These are phyloP conservation scores for Arthrobotrys conoides DNA, from an alignment of 2,329 filamentous ascomycete genomes.

Conservation along the genomic window DNA sequence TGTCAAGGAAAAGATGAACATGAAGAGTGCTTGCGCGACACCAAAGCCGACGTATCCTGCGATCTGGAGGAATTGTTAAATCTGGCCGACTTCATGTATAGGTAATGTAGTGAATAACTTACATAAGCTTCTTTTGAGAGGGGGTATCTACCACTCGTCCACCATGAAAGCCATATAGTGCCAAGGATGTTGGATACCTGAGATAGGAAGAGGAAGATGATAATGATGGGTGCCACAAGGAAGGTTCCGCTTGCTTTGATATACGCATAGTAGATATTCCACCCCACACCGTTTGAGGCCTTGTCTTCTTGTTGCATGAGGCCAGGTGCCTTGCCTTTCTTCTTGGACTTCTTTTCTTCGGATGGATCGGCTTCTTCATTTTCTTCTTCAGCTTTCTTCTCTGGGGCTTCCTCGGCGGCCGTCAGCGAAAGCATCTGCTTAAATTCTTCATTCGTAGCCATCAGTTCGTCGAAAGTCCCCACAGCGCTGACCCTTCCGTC, in stretches of 20 bases:
- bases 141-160: constrained; percentile 70
- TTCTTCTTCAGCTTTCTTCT: constrained; percentile 78
- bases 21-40: constrained; percentile 77
- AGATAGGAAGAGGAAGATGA: constrained; percentile 80
- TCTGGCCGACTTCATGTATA: not conserved
- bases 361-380: constrained; percentile 73
- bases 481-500: constrained; percentile 85
- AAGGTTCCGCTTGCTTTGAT: constrained; percentile 94
- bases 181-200: constrained; percentile 86
- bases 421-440: constrained; percentile 80
- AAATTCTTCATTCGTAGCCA: constrained; percentile 83
- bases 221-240: constrained; percentile 83
- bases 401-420: constrained; percentile 69
- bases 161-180: constrained; percentile 92
- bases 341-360: constrained; percentile 84
- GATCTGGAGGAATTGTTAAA: constrained; percentile 69
- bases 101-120: constrained; percentile 19
- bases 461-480: constrained; percentile 90
- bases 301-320: constrained; percentile 83
- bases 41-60: constrained; percentile 80
- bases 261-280: constrained; percentile 93
- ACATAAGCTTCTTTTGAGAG: constrained; percentile 84
- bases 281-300: constrained; percentile 83
- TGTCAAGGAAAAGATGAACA: constrained; percentile 84
- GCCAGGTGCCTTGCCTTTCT: constrained; percentile 94